These are phyloP conservation scores for Onygenales sp. DNA, from an alignment of 2,329 filamentous ascomycete genomes.

Conservation along the genomic window DNA sequence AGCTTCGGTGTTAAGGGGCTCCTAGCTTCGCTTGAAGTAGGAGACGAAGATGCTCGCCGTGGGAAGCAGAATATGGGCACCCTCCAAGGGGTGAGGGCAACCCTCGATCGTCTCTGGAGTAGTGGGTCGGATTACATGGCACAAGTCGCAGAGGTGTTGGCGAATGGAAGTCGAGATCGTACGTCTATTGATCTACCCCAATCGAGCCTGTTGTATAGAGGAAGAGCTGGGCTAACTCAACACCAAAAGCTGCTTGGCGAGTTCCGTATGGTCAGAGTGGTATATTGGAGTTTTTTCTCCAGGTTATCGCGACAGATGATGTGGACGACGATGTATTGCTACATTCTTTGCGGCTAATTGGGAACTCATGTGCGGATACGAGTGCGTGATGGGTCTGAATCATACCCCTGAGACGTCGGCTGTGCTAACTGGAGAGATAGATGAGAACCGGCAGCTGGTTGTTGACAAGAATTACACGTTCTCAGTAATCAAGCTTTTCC, in stretches of 20 bases:
- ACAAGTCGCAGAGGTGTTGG: constrained; percentile 28
- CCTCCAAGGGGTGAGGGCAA: constrained; percentile 19
- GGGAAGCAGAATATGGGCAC: constrained; percentile 14
- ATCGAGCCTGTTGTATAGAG: background rate
- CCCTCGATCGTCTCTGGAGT: constrained; percentile 28
- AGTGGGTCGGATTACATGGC: constrained; percentile 25
- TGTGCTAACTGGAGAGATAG: constrained; percentile 17
- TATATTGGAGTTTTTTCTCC: constrained; percentile 33
- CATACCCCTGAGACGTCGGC: background rate
- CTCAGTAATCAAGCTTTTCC: constrained; percentile 27
- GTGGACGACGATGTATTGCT: constrained; percentile 24
- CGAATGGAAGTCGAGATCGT: constrained; percentile 35
- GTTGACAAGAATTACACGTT: constrained; percentile 29
- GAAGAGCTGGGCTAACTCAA: background rate
- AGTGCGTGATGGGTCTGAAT: constrained; percentile 15
- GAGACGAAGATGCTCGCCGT: constrained; percentile 17
- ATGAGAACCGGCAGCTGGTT: constrained; percentile 33
- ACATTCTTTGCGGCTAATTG: constrained; percentile 33
- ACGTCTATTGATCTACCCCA: constrained; percentile 14
- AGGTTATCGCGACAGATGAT: constrained; percentile 22
- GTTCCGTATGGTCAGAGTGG: constrained; percentile 29
- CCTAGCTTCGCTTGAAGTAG: constrained; percentile 20
- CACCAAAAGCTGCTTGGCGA: constrained; percentile 29
- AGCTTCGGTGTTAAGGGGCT: constrained; percentile 20
- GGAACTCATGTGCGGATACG: constrained; percentile 38